Percentiles rank a stretch among this genome's conserved stretches.
Conservation (phyloP, 2,329 filamentous ascomycete genomes). For the Colletotrichum chrysophilum region DNA sequence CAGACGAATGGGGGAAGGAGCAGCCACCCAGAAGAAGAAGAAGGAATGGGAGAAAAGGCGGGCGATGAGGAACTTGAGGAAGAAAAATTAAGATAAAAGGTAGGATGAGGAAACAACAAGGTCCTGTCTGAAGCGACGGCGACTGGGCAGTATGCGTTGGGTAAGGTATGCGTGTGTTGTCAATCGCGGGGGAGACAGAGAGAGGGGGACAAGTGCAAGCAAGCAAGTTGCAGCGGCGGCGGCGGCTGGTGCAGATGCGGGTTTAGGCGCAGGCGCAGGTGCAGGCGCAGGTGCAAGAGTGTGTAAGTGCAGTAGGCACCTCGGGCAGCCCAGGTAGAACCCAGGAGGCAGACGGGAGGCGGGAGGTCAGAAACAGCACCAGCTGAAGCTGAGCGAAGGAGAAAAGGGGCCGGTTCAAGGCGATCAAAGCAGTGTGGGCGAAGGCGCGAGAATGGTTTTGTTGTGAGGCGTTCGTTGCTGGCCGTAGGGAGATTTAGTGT, state of each 20-base stretch:
- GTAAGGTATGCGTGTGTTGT: neutral
- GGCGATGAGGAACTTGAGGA: neutral
- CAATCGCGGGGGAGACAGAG: neutral
- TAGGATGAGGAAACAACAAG: neutral
- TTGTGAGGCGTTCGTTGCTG: conserved; percentile 18
- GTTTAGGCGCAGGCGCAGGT: neutral
- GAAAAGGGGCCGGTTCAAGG: conserved; percentile 14
- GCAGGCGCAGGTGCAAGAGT: neutral
- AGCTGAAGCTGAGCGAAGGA: neutral
- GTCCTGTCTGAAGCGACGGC: neutral
- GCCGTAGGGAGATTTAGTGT: conserved; percentile 24
- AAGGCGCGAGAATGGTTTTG: conserved; percentile 13
- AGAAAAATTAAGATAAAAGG: neutral
- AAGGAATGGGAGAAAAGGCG: neutral
- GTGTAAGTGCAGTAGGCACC: neutral
- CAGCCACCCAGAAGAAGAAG: neutral
- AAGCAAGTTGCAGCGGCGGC: neutral
- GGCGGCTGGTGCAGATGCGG: neutral
- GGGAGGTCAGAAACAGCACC: conserved; percentile 1
- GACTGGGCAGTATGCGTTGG: neutral
- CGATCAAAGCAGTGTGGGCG: conserved; percentile 18
- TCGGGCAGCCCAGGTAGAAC: neutral
- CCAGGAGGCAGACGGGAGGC: neutral
- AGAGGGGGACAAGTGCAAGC: neutral
- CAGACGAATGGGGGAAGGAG: neutral